Base-by-base conservation (phyloP, 805 yeast genomes). In the Candida michaelii region DNA sequence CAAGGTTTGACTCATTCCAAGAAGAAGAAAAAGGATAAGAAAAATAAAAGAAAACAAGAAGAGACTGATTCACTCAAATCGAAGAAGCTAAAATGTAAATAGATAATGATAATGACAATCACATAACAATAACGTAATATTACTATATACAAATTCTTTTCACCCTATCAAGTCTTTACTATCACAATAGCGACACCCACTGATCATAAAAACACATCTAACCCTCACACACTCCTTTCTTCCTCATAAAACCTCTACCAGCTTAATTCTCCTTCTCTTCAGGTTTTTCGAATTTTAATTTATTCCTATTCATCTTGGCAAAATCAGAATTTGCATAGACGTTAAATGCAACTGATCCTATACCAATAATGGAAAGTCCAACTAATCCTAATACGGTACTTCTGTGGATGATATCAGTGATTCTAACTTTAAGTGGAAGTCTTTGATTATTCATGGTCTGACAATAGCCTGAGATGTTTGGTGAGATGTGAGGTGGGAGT, bases 361-460 rank as follows among this genome's bases (percentile, higher is more conserved):
- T 34, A 11, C 74, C 75, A 41, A 65, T 63, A 40, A 64, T 63
- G 50, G 70, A 65, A 50, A 69, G 59, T 2, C 75, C 74, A 24
- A 66, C 64, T 35, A 66, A 52, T 7, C 70, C 73, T 29, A 68
- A 63, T 8, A 70, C 73, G 5, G 73, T 56, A 27, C 65, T 49
- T 57, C 76, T 64, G 54, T 70, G 76, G 24, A 69, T 56, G 30
- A 62, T 62, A 49, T 70, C 76, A 39, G 76, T 69, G 29, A 66
- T 61, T 55, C 74, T 70, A 18, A 69, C 76, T 43, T 63, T 56
- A 36, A 65, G 58, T 38, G 76, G 74, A 48, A 67, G 66, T 53
- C 55, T 35, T 30, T 30, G 36, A 15, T 16, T 36, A 6, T 37
- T 37, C 34, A 19, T 37, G n/a, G n/a, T n/a, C n/a, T n/a, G n/a